These are phyloP conservation scores for Fremontodendron californicum DNA, from an alignment of 345 rosid genomes.

Conservation along the genomic window DNA sequence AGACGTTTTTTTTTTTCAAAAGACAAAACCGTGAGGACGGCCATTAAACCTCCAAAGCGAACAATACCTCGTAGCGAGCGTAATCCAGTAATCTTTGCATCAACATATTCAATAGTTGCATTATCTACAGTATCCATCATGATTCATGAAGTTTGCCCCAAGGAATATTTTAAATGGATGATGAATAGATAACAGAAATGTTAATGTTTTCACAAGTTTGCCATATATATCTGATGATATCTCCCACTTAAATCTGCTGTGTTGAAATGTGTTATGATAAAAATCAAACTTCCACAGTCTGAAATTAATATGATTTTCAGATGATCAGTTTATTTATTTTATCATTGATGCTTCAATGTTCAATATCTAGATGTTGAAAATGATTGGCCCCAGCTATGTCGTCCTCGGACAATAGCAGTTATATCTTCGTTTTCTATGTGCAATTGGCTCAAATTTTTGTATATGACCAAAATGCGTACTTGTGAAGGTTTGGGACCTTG, in stretches of 20 bases:
- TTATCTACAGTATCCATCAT: no score
- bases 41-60: no score
- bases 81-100: no score
- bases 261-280: background rate
- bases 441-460: background rate
- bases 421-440: background rate
- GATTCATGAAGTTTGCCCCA: no score
- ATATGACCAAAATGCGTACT: background rate
- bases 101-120: background rate
- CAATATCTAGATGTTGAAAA: conserved; percentile 20
- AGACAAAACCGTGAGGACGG: no score
- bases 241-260: no score
- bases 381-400: conserved; percentile 14
- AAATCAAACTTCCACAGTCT: background rate
- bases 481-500: background rate
- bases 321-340: background rate
- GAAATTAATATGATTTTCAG: conserved; percentile 28
- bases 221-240: no score
- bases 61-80: no score
- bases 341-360: conserved; percentile 18
- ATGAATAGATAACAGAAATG: no score
- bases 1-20: no score
- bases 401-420: conserved; percentile 5
- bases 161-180: no score
- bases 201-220: no score